phyloP scores from a whole-genome alignment of 2,329 filamentous ascomycete species.

The Calonectria montana region DNA sequence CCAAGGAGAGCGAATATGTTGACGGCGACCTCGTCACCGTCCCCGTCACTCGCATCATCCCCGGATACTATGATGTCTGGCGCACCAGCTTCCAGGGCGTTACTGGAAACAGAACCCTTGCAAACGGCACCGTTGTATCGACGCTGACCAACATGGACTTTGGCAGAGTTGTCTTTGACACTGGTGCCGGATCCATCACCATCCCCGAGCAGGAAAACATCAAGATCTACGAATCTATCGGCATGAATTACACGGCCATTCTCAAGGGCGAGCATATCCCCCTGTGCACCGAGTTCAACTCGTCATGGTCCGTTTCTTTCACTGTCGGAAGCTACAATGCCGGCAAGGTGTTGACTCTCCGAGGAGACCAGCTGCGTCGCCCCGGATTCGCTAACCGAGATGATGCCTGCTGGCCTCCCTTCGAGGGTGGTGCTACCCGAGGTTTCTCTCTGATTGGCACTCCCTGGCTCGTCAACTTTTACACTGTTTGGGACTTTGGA shows the following conservation, averaged over 20 bases:
- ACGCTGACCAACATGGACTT: constrained; percentile 13
- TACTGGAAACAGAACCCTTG: constrained; percentile 9
- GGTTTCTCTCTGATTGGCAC: constrained; percentile 48
- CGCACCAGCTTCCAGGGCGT: constrained; percentile 33
- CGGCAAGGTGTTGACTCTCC: constrained; percentile 43
- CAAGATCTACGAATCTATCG: constrained; percentile 47
- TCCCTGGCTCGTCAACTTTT: constrained; percentile 45
- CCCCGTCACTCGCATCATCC: constrained; percentile 28
- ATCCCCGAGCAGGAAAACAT: constrained; percentile 43
- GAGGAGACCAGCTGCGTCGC: constrained; percentile 45
- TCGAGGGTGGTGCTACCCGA: constrained; percentile 39
- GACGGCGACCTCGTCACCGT: constrained; percentile 39
- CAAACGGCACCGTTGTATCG: constrained; percentile 34
- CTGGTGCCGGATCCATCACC: constrained; percentile 42
- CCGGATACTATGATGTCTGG: constrained; percentile 47
- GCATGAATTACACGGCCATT: constrained; percentile 50
- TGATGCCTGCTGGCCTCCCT: constrained; percentile 51
- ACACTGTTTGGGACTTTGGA: constrained; percentile 50
- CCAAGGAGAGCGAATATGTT: constrained; percentile 44
- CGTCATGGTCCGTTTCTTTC: constrained; percentile 48
- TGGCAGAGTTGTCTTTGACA: constrained; percentile 48
- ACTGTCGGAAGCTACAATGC: constrained; percentile 35
- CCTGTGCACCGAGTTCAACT: constrained; percentile 51
- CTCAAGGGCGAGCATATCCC: constrained; percentile 43
- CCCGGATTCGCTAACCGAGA: constrained; percentile 48